These are phyloP conservation scores for Fusarium sp. DNA, from an alignment of 2,329 filamentous ascomycete species.

Conservation along the genomic window DNA sequence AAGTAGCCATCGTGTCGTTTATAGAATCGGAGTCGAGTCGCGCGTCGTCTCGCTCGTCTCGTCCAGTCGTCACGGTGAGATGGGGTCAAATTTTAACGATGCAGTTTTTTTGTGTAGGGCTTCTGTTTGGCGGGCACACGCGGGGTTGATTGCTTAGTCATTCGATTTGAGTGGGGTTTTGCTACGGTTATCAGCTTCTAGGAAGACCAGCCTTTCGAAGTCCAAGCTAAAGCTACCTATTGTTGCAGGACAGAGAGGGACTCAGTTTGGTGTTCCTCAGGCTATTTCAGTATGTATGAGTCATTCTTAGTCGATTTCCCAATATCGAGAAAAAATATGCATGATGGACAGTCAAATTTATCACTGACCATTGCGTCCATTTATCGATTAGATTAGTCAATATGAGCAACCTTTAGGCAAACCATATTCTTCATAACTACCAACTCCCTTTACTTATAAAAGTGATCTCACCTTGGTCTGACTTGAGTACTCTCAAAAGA, in stretches of 20 bases:
- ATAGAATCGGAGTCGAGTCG: constrained; percentile 46
- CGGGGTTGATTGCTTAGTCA: constrained; percentile 25
- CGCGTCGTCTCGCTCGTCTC: constrained; percentile 42
- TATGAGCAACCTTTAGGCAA: constrained; percentile 29
- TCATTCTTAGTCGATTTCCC: constrained; percentile 44
- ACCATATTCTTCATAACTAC: constrained; percentile 19
- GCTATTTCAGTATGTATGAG: constrained; percentile 38
- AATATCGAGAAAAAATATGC: constrained; percentile 13
- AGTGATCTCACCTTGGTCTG: constrained; percentile 4
- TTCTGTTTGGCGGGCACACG: constrained; percentile 49
- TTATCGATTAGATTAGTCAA: constrained; percentile 42
- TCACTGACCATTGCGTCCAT: constrained; percentile 33
- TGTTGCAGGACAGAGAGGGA: constrained; percentile 11
- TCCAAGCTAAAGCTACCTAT: neutral
- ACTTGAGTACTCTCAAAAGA: constrained; percentile 14
- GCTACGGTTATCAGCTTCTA: constrained; percentile 33
- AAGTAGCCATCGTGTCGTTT: constrained; percentile 65
- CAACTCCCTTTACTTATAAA: neutral
- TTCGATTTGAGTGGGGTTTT: constrained; percentile 43
- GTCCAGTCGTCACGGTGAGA: constrained; percentile 47
- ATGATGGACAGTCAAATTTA: constrained; percentile 15
- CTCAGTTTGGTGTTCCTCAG: constrained; percentile 15
- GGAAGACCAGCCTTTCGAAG: constrained; percentile 13
- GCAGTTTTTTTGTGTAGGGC: constrained; percentile 50
- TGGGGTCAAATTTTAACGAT: constrained; percentile 50